Base-by-base conservation (phyloP, 371 early-diverging fungal species). In the Zancudomyces culisetae region DNA sequence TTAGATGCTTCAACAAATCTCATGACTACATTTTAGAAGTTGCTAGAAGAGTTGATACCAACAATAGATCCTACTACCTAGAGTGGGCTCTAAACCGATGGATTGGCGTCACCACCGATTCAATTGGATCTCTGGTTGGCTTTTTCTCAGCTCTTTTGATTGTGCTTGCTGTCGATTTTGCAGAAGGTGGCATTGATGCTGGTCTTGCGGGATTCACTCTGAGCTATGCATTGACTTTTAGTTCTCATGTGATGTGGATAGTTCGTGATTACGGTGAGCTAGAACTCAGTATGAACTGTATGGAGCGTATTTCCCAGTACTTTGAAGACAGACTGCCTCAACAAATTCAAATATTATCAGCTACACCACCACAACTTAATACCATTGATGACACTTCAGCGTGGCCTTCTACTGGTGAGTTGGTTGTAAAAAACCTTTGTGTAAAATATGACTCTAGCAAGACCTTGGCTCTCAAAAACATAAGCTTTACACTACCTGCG, bases 51-150 rank as follows among this genome's bases (percentile, higher is more conserved):
- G 69, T 85, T 45, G 81, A 85, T 55, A 63, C 59, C 23, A 77
- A 85, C 64, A 80, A 82, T 61, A 72, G 88, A 15, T 80, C 90
- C 4, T 88, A 78, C 68, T 78, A 81, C 45, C 78, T 76, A 58
- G 64, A 83, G 62, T 88, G 90, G 87, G 78, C 78, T 4, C 75
- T 80, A 42, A 90, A 89, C 70, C 83, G 89, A 42, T 92, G 92
- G 94, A 68, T 95, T 18, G 79, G 78, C 53, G 62, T 82, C 45
- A 83, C 93, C 41, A 18, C 43, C 27, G 43, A 43, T 39, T 24
- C 41, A 43, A 1, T 48, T 40, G 39, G 40, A 27, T 21, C 24
- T 21, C 12, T 42, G 3, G 28, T 57, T 26, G 8, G 85, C 80
- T 56, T 70, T 79, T 8, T 56, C 58, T 0, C 67, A 76, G 0